Evolutionary conservation across 2,329 filamentous ascomycete species (phyloP).

Genomic region (Nothophaeocryptopus gaeumannii): DNA sequence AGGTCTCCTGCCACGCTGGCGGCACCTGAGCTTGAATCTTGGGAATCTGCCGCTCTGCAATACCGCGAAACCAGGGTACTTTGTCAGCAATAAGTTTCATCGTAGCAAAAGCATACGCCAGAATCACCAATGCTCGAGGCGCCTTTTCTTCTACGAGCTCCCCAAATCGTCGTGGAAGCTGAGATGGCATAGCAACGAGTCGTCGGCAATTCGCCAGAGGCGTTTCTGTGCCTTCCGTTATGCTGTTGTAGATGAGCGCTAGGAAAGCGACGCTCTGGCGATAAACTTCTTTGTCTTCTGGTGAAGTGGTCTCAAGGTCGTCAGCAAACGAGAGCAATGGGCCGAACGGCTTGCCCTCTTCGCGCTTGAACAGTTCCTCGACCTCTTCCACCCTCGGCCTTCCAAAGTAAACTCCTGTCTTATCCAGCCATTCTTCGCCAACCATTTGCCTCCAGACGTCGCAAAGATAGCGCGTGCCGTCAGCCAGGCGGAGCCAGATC

Average conservation of each 20-base stretch:
- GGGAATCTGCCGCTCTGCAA: constrained; percentile 25
- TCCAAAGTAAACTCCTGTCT: constrained; percentile 24
- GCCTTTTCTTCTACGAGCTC: constrained; percentile 24
- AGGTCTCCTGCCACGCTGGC: constrained; percentile 21
- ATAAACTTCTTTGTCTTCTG: constrained; percentile 23
- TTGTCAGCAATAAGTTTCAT: constrained; percentile 26
- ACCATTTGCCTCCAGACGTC: constrained; percentile 17
- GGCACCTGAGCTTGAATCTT: constrained; percentile 13
- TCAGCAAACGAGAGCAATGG: constrained; percentile 22
- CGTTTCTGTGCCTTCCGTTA: constrained; percentile 19
- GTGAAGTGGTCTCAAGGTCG: constrained; percentile 21
- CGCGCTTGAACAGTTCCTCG: constrained; percentile 22
- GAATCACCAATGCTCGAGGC: constrained; percentile 25
- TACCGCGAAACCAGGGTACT: constrained; percentile 25
- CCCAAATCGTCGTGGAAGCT: constrained; percentile 24
- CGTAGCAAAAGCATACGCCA: constrained; percentile 26
- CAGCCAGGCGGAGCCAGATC: constrained; percentile 26
- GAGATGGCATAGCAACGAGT: constrained; percentile 27
- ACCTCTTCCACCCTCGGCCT: constrained; percentile 19
- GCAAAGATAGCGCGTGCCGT: constrained; percentile 22
- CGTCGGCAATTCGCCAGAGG: constrained; percentile 23
- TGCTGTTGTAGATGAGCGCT: constrained; percentile 25
- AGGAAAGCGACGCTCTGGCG: constrained; percentile 24
- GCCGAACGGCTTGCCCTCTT: constrained; percentile 26
- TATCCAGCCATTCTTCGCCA: constrained; percentile 16